These are phyloP conservation scores for Rhizopogon roseolus DNA, from an alignment of 768 basidiomycete genomes.

Conservation along the genomic window DNA sequence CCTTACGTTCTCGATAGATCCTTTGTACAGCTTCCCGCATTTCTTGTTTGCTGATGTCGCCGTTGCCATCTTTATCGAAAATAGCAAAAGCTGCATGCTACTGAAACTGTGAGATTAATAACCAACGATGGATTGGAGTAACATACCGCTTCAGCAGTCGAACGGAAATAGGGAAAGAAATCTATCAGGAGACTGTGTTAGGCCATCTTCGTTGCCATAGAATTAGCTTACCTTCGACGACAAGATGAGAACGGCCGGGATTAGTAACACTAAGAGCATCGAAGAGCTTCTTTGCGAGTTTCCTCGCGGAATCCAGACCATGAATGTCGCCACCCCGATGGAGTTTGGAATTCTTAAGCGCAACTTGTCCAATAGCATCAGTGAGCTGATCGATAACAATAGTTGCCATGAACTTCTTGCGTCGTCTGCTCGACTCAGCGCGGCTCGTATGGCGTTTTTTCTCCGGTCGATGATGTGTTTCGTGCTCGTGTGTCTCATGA, in stretches of 20 bases:
- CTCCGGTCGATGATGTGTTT: conserved; percentile 6
- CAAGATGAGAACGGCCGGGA: conserved; percentile 55
- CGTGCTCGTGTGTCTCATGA: conserved; percentile 12
- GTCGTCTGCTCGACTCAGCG: conserved; percentile 35
- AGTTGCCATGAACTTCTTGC: conserved; percentile 50
- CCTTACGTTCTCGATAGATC: conserved; percentile 75
- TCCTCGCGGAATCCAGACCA: conserved; percentile 57
- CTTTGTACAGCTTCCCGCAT: conserved; percentile 82
- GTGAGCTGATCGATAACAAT: conserved; percentile 67
- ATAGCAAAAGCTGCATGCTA: conserved; percentile 65
- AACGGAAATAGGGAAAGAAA: conserved; percentile 73
- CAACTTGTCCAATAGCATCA: conserved; percentile 66
- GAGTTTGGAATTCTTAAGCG: conserved; percentile 61
- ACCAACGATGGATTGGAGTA: not conserved
- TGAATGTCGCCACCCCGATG: conserved; percentile 51
- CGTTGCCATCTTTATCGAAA: conserved; percentile 82
- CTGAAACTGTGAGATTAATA: conserved; percentile 1
- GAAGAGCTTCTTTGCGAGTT: conserved; percentile 66
- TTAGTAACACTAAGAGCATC: conserved; percentile 52
- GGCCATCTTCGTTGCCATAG: not conserved
- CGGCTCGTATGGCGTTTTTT: conserved; percentile 17
- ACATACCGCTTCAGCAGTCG: conserved; percentile 63
- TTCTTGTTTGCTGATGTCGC: conserved; percentile 71
- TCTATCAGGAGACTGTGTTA: conserved; percentile 35
- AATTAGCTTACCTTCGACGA: conserved; percentile 52